phyloP scores from a whole-genome alignment of 2,329 filamentous ascomycete genomes.

The Thielaviopsis punctulata region DNA sequence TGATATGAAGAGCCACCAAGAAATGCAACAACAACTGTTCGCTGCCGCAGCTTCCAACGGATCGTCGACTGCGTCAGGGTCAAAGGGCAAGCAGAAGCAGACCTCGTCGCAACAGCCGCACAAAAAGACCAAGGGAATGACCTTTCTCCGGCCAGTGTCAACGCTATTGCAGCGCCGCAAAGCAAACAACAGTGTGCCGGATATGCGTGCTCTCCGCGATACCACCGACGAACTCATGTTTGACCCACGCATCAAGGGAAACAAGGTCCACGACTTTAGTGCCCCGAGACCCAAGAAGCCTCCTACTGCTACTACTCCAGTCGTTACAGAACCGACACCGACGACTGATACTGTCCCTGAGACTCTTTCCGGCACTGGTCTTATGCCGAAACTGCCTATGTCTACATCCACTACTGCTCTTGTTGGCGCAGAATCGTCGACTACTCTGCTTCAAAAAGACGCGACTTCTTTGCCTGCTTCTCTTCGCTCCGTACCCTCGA shows the following conservation, averaged over 20 bases:
- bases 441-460: slow-evolving; percentile 1
- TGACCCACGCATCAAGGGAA: slow-evolving; percentile 47
- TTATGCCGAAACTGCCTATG: slow-evolving; percentile 2
- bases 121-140: slow-evolving; percentile 35
- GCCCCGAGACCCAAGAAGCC: slow-evolving; percentile 31
- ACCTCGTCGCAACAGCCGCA: slow-evolving; percentile 20
- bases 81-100: slow-evolving; percentile 17
- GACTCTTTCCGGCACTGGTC: neutral
- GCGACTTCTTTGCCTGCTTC: neutral
- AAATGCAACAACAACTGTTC: slow-evolving; percentile 16
- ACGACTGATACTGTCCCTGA: neutral
- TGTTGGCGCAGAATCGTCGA: neutral
- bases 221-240: slow-evolving; percentile 31
- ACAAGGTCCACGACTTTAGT: slow-evolving; percentile 48
- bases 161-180: slow-evolving; percentile 40
- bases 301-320: slow-evolving; percentile 4
- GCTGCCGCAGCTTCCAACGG: slow-evolving; percentile 13
- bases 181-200: slow-evolving; percentile 30
- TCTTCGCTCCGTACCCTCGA: slow-evolving; percentile 6
- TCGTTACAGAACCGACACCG: neutral
- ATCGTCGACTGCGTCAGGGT: slow-evolving; percentile 22
- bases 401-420: slow-evolving; percentile 3
- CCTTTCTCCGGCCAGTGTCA: slow-evolving; percentile 42
- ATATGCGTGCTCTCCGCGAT: slow-evolving; percentile 23
- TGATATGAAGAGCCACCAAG: slow-evolving; percentile 24